A percentile compares a stretch with the other conserved stretches of the same genome.
These are phyloP conservation scores for Phyllachora maydis DNA, from an alignment of 2,329 filamentous ascomycete species.

Conservation along the genomic window DNA sequence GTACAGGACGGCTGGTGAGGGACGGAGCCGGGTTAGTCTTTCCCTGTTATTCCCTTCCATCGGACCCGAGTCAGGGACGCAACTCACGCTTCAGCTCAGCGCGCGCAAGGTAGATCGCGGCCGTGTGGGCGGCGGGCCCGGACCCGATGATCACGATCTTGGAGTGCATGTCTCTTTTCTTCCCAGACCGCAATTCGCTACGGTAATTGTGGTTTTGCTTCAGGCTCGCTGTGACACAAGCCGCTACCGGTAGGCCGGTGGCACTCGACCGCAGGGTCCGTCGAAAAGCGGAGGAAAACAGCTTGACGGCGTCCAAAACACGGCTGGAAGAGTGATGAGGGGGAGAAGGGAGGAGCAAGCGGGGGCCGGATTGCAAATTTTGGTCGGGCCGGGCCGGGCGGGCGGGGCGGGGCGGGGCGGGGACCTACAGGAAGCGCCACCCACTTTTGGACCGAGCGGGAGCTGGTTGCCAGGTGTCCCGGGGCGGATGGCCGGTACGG, in stretches of 20 bases:
- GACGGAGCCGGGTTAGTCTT: conserved; percentile 1
- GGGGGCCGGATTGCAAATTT: too few species aligned
- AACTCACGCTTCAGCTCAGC: conserved; percentile 69
- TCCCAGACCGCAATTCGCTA: conserved; percentile 15
- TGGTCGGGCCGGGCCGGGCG: too few species aligned
- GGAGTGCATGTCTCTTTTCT: conserved; percentile 58
- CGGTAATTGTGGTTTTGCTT: conserved; percentile 20
- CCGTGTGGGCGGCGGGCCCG: conserved; percentile 91
- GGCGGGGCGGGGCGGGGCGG: too few species aligned
- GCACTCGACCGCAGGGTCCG: conserved; percentile 58
- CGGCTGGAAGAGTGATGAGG: too few species aligned
- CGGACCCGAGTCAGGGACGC: neutral
- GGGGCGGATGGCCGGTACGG: too few species aligned
- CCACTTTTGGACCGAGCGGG: too few species aligned
- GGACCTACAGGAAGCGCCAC: too few species aligned
- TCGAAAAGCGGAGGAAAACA: conserved; percentile 75
- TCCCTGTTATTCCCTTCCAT: too few species aligned
- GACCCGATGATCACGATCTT: conserved; percentile 90
- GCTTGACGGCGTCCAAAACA: conserved; percentile 40
- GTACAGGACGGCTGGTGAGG: conserved; percentile 71
- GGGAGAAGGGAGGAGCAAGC: too few species aligned
- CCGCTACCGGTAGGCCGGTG: conserved; percentile 52
- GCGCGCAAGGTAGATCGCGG: conserved; percentile 85
- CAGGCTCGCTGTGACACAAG: conserved; percentile 42
- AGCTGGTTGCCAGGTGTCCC: too few species aligned